A percentile compares a stretch with the other conserved stretches of the same genome.
phyloP scores from a whole-genome alignment of 2,329 filamentous ascomycete genomes.

The Nemania sp. region DNA sequence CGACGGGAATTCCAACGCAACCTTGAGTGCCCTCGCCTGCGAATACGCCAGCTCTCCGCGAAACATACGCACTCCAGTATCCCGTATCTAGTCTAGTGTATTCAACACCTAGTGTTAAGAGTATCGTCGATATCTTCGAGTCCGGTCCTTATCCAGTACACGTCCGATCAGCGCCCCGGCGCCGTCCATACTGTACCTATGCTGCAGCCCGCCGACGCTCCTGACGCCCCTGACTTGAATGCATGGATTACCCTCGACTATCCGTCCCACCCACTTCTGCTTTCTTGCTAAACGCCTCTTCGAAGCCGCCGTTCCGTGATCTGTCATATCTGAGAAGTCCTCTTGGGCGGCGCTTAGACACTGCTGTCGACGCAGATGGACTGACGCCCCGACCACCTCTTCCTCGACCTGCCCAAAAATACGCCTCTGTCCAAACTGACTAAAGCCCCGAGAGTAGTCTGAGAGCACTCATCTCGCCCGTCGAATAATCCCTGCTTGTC shows the following conservation, averaged over 20 bases:
- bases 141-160: no score
- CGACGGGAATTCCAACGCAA: background rate
- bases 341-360: constrained; percentile 32
- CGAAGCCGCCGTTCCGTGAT: constrained; percentile 14
- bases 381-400: constrained; percentile 64
- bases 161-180: no score
- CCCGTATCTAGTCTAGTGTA: background rate
- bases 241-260: constrained; percentile 36
- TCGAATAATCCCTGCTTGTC: no score
- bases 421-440: constrained; percentile 45
- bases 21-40: background rate
- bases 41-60: background rate
- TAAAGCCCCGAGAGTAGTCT: no score
- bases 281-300: constrained; percentile 19
- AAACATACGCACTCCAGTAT: background rate
- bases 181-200: constrained; percentile 28
- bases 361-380: constrained; percentile 69
- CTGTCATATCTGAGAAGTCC: constrained; percentile 16
- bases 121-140: no score
- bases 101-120: background rate
- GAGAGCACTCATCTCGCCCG: no score
- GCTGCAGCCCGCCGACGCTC: constrained; percentile 30
- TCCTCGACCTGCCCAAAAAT: constrained; percentile 61
- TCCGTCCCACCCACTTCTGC: constrained; percentile 35
- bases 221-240: constrained; percentile 34